Evolutionary conservation across 768 basidiomycete genomes (phyloP).

Genomic region (Auriscalpium microsporum): DNA sequence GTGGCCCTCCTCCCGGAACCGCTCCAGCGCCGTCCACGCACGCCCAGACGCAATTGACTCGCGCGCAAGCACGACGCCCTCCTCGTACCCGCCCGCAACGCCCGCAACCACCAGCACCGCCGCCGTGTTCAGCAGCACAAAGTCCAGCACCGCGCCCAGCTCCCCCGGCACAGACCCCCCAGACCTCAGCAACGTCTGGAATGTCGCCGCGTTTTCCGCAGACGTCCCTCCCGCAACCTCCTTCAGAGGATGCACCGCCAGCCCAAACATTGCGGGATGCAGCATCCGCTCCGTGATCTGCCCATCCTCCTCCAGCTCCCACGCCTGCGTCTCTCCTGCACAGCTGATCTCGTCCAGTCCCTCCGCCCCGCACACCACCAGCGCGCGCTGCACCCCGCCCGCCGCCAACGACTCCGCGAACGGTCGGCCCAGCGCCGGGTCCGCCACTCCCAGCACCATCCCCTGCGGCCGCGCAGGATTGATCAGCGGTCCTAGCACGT

Average conservation of each 20-base stretch:
- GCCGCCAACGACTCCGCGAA: constrained; percentile 72
- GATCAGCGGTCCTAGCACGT: constrained; percentile 87
- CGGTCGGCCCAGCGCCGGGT: constrained; percentile 66
- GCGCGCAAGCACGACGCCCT: constrained; percentile 64
- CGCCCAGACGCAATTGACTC: constrained; percentile 49
- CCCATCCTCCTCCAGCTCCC: constrained; percentile 66
- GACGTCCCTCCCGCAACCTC: constrained; percentile 70
- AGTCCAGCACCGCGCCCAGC: constrained; percentile 65
- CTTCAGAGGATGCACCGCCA: constrained; percentile 57
- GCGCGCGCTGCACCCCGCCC: constrained; percentile 69
- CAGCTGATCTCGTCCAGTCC: constrained; percentile 93
- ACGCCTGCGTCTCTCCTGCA: constrained; percentile 78
- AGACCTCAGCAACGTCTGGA: constrained; percentile 54
- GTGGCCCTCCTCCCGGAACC: constrained; percentile 1
- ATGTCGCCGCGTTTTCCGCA: constrained; percentile 69
- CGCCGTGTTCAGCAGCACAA: constrained; percentile 77
- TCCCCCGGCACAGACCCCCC: constrained; percentile 45
- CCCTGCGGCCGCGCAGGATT: constrained; percentile 82
- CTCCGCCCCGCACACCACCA: constrained; percentile 92
- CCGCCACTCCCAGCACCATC: constrained; percentile 89
- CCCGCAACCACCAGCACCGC: constrained; percentile 83
- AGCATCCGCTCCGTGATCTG: constrained; percentile 53
- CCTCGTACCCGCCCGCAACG: constrained; percentile 53
- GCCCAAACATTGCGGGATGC: constrained; percentile 70
- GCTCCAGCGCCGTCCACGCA: constrained; percentile 26